Percentiles rank a stretch among this genome's conserved stretches.
Evolutionary conservation across 495 filamentous ascomycete species (phyloP).

Genomic region (Entonaema liquescens): DNA sequence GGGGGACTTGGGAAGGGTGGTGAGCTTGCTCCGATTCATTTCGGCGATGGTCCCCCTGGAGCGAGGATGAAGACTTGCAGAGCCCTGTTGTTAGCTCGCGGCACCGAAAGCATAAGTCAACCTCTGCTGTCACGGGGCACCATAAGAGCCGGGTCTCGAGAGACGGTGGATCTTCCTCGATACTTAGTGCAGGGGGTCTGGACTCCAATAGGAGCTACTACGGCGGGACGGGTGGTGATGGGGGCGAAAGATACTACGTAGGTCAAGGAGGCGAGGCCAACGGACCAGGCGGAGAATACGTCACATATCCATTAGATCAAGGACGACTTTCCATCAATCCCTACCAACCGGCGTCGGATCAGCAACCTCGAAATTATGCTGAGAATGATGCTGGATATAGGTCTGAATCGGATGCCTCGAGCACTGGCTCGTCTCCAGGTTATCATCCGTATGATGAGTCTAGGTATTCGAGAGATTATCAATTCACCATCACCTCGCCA

Average conservation of each 20-base stretch:
- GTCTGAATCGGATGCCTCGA: constrained; percentile 70
- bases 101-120: constrained; percentile 86
- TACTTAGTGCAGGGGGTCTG: constrained; percentile 54
- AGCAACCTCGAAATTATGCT: constrained; percentile 64
- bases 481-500: constrained; percentile 93
- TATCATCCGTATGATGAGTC: constrained; percentile 64
- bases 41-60: constrained; percentile 96
- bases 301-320: constrained; percentile 77
- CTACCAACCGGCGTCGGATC: constrained; percentile 53
- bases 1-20: constrained; percentile 57
- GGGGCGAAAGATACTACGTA: constrained; percentile 80
- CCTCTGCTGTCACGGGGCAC: constrained; percentile 56
- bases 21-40: constrained; percentile 83
- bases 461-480: constrained; percentile 86
- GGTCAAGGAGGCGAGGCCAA: constrained; percentile 72
- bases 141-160: constrained; percentile 54
- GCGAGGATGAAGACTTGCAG: constrained; percentile 94
- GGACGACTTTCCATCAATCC: constrained; percentile 61
- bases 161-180: constrained; percentile 51
- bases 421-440: constrained; percentile 60
- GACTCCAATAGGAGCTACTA: constrained; percentile 70
- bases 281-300: constrained; percentile 80
- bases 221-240: constrained; percentile 72
- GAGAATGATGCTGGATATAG: constrained; percentile 59
- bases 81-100: constrained; percentile 82